Evolutionary conservation across 2,329 filamentous ascomycete species (phyloP), one percentile per base, ranked within the genome.

Genomic region (Ophiostoma ips): DNA sequence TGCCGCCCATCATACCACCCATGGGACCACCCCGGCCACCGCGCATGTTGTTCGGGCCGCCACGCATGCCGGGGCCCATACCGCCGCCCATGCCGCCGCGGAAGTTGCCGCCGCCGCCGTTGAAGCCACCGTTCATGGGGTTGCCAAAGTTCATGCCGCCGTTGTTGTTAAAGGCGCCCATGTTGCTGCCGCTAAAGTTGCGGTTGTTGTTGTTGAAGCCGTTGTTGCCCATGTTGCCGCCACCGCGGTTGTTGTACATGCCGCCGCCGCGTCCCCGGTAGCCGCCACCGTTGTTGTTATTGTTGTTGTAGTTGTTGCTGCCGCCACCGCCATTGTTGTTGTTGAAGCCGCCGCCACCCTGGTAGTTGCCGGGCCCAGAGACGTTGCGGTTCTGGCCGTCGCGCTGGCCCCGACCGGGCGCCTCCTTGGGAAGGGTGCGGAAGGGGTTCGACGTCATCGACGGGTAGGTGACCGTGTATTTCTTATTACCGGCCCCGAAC

Each of bases 361-460:
- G 73, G 63, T 73, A 77, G 50, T 21, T 33, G 33, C 66, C 64
- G 5, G 56, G 52, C 43, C 71, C 68, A 45, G 72, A 62, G 31
- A 68, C 64, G 50, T 70, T 64, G 30, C 78, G 72, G 49, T 79
- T 79, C 53, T 77, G 71, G 40, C 71, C 69, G 40, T 81, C 77
- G 61, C 87, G 82, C 35, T 74, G 81, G 52, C 71, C 72, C 28
- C 85, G 78, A 58, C 76, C 75, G 0, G 86, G 87, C 0, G 84
- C 83, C 62, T 95, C 89, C 68, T 95, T 95, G 16, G 88, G 89
- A 5, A 94, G 69, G 0, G 88, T 95, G 56, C 84, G 83, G 76
- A 94, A 96, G 0, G 89, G 88, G 63, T 96, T 96, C 57, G 76
- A 73, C 45, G 78, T 76, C 0, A 87, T 81, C 55, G 79, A 83